Conservation (phyloP, 352 stramenopile species). For the Salisapilia sapeloensis region DNA sequence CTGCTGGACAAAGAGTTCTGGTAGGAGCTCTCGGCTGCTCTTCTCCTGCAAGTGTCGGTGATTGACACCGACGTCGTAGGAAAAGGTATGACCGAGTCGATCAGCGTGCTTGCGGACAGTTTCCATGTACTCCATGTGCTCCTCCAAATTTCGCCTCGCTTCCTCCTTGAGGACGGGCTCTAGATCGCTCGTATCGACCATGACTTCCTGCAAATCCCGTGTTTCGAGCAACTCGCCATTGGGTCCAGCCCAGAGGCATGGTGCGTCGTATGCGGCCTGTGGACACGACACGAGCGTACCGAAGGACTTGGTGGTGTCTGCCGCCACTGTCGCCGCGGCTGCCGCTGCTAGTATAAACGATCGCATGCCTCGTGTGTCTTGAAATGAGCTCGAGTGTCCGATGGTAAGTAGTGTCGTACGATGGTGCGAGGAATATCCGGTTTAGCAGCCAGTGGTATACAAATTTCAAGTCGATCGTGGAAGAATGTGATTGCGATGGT, state of each 20-base stretch:
- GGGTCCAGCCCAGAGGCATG: slow-evolving; percentile 39
- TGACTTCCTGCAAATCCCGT: slow-evolving; percentile 21
- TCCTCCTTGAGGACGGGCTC: slow-evolving; percentile 8
- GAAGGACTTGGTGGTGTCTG: slow-evolving; percentile 9
- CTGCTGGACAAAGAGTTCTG: slow-evolving; percentile 35
- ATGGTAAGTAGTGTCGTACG: too few relatives aligned
- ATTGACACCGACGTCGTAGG: slow-evolving; percentile 52
- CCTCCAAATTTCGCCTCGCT: slow-evolving; percentile 30
- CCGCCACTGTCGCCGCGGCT: not conserved
- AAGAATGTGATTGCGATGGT: too few relatives aligned
- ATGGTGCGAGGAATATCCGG: too few relatives aligned
- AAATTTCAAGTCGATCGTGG: too few relatives aligned
- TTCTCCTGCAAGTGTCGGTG: slow-evolving; percentile 34
- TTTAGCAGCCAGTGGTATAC: too few relatives aligned
- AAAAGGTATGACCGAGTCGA: slow-evolving; percentile 32
- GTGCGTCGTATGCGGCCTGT: slow-evolving; percentile 5
- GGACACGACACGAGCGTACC: slow-evolving; percentile 35
- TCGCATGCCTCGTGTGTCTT: too few relatives aligned
- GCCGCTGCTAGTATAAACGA: too few relatives aligned
- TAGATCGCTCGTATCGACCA: slow-evolving; percentile 18
- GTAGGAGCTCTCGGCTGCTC: slow-evolving; percentile 15
- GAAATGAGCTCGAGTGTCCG: too few relatives aligned
- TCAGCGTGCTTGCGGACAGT: slow-evolving; percentile 40
- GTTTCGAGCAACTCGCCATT: slow-evolving; percentile 15
- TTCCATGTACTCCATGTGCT: slow-evolving; percentile 67